Evolutionary conservation across 108 stramenopile genomes (phyloP).

Genomic region (Pseudonitzschia pungens): DNA sequence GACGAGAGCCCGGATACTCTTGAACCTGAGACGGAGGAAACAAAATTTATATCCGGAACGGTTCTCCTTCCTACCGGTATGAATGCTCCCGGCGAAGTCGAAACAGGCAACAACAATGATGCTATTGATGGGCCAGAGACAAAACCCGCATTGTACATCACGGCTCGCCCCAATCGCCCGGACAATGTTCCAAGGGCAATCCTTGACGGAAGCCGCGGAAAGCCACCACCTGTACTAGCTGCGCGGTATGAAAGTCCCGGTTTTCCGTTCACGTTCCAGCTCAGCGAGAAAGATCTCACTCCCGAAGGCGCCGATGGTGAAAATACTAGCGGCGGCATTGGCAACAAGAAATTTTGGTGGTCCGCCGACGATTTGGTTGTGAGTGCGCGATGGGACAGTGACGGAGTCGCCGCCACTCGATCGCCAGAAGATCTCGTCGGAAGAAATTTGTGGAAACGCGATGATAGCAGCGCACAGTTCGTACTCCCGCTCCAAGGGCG

Average conservation of each 20-base stretch:
- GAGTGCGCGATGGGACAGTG: constrained; percentile 56
- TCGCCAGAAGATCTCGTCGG: constrained; percentile 64
- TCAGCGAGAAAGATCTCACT: constrained; percentile 44
- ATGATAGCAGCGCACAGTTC: not conserved
- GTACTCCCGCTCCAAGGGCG: constrained; percentile 26
- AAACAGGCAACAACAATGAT: not conserved
- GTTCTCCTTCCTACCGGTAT: constrained; percentile 11
- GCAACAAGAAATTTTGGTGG: constrained; percentile 43
- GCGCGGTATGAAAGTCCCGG: constrained; percentile 41
- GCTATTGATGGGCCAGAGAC: not conserved
- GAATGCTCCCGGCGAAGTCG: not conserved
- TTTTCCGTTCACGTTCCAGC: constrained; percentile 50
- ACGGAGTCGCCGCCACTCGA: constrained; percentile 63
- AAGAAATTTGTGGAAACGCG: constrained; percentile 24
- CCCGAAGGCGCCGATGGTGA: constrained; percentile 39
- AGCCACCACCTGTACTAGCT: constrained; percentile 59
- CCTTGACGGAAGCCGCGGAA: constrained; percentile 51
- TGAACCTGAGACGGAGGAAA: not conserved
- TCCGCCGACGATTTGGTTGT: constrained; percentile 50
- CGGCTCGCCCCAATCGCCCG: constrained; percentile 45
- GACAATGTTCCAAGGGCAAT: constrained; percentile 65
- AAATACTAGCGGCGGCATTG: not conserved
- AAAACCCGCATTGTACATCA: constrained; percentile 53
- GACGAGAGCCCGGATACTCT: not conserved
- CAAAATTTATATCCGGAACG: not conserved